phyloP scores from a whole-genome alignment of 768 basidiomycete genomes.

The Collybia sordida region DNA sequence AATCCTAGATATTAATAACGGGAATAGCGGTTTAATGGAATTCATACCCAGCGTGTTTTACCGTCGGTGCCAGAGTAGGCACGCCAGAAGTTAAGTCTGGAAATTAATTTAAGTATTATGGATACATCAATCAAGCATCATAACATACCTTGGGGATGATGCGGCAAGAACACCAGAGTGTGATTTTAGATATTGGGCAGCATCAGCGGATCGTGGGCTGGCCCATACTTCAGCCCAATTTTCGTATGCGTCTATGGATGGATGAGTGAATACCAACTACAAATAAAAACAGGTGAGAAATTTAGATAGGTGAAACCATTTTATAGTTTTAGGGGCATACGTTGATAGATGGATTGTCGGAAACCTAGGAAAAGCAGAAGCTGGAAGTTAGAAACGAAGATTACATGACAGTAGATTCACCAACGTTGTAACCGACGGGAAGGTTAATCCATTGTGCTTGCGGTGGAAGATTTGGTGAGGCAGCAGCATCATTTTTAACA shows the following conservation, averaged over 20 bases:
- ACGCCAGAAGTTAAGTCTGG: slow-evolving; percentile 63
- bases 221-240: slow-evolving; percentile 63
- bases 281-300: not conserved
- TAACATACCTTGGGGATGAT: slow-evolving; percentile 48
- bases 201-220: slow-evolving; percentile 53
- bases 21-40: not conserved
- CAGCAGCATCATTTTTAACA: slow-evolving; percentile 45
- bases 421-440: slow-evolving; percentile 54
- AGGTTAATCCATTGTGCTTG: slow-evolving; percentile 53
- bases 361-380: slow-evolving; percentile 29
- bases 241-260: slow-evolving; percentile 61
- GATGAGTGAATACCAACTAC: slow-evolving; percentile 64
- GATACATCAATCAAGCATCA: not conserved
- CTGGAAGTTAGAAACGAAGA: not conserved
- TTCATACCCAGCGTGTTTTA: slow-evolving; percentile 47
- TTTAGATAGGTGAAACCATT: not conserved
- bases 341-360: slow-evolving; percentile 66
- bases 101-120: not conserved
- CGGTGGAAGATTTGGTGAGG: slow-evolving; percentile 47
- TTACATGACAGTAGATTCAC: slow-evolving; percentile 2
- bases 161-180: slow-evolving; percentile 58
- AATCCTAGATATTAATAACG: not conserved
- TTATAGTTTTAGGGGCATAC: slow-evolving; percentile 24
- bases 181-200: slow-evolving; percentile 48
- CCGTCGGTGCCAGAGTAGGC: slow-evolving; percentile 46